Evolutionary conservation across 139 green algal species (phyloP).

Genomic region (Chlorella sorokiniana): DNA sequence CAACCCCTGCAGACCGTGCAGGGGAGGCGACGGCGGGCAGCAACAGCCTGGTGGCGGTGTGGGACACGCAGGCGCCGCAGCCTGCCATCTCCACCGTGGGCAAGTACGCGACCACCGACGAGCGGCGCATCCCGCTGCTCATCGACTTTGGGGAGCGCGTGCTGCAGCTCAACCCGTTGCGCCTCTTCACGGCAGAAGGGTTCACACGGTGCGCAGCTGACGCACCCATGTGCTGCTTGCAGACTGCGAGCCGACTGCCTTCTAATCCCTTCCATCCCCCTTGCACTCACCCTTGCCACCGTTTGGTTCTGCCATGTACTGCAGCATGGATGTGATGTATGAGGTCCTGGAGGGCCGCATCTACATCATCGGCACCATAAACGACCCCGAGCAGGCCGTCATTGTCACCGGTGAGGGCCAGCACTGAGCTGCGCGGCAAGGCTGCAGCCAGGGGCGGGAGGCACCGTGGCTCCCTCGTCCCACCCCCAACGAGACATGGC

Average conservation of each 20-base stretch:
- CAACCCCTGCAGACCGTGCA: neutral
- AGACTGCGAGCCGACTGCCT: too few species aligned
- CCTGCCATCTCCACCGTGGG: neutral
- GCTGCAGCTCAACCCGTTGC: constrained; percentile 8
- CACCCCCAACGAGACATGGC: too few species aligned
- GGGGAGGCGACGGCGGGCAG: constrained; percentile 3
- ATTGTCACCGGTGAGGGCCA: neutral
- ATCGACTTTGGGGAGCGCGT: neutral
- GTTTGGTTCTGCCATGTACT: neutral
- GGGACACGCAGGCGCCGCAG: constrained; percentile 5
- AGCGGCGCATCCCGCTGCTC: neutral
- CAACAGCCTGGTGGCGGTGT: constrained; percentile 13
- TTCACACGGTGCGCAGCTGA: neutral
- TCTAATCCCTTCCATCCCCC: too few species aligned
- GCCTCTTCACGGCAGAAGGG: neutral
- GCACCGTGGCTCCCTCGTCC: neutral
- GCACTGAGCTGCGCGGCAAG: neutral
- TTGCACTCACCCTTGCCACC: neutral
- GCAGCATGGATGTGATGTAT: constrained; percentile 1
- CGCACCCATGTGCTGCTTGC: too few species aligned
- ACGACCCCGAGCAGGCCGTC: neutral
- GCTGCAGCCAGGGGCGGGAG: neutral
- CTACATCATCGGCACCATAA: neutral
- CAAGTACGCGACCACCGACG: neutral
- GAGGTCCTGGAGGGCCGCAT: neutral